Evolutionary conservation across 371 early-diverging fungal genomes (phyloP).

Genomic region (Sporodiniella umbellata): DNA sequence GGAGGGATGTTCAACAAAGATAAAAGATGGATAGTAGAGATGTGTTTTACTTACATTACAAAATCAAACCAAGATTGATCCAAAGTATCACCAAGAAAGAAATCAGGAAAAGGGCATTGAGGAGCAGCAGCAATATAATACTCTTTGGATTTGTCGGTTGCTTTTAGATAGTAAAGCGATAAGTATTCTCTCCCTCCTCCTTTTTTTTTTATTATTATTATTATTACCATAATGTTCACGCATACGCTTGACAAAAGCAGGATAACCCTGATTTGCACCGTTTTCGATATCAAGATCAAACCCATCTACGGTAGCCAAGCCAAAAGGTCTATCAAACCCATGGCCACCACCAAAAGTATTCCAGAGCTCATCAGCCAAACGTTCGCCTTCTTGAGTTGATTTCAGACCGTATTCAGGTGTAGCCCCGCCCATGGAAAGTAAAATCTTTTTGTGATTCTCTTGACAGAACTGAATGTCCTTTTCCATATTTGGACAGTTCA

Average conservation of each 20-base stretch:
- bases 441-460: constrained; percentile 41
- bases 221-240: constrained; percentile 30
- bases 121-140: constrained; percentile 55
- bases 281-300: constrained; percentile 74
- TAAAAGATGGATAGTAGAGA: too few species aligned
- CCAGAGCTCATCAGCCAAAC: constrained; percentile 62
- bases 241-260: constrained; percentile 41
- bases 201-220: too few species aligned
- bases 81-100: constrained; percentile 42
- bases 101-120: constrained; percentile 57
- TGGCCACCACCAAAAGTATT: constrained; percentile 57
- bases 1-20: too few species aligned
- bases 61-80: constrained; percentile 47
- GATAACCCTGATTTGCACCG: constrained; percentile 53
- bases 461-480: constrained; percentile 57
- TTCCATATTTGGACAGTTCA: constrained; percentile 60
- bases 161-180: background rate
- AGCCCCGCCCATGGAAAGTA: constrained; percentile 63
- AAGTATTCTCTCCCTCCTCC: too few species aligned
- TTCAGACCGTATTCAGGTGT: constrained; percentile 56
- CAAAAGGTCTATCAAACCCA: constrained; percentile 54
- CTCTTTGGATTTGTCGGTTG: constrained; percentile 24
- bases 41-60: constrained; percentile 22
- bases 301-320: constrained; percentile 61
- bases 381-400: constrained; percentile 38